Evolutionary conservation across 2,329 filamentous ascomycete species (phyloP), one percentile per base, ranked within the genome.

Genomic region (Trichoderma koningiopsis): DNA sequence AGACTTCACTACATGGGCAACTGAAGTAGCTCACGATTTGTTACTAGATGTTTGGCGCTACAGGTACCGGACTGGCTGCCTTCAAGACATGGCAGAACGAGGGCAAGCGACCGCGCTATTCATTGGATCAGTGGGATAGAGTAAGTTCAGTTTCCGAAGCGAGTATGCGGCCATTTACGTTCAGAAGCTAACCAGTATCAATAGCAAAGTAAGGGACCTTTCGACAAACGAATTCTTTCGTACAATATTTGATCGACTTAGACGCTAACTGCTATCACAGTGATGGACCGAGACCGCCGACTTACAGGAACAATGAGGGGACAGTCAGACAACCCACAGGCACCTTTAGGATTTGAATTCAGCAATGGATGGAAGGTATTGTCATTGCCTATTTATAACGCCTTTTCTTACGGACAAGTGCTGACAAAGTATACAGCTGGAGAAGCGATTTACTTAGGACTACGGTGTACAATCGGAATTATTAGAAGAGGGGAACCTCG

Each of bases 281-380:
- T 90, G 88, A 89, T 90, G 87, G 84, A 88, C 68, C 87, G 88
- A 74, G 88, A 90, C 74, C 82, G 84, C 71, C 84, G 88, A 76
- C 82, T 90, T 71, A 90, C 88, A 8, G 88, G 88, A 57, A 82
- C 79, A 58, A 74, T 88, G 71, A 83, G 88, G 77, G 88, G 88
- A 47, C 88, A 90, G 75, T 83, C 81, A 68, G 86, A 88, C 76
- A 81, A 80, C 31, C 78, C 86, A 53, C 77, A 81, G 72, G 88
- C 88, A 27, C 87, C 88, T 22, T 76, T 81, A 22, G 88, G 88
- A 47, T 90, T 87, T 77, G 88, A 89, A 74, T 74, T 89, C 71
- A 89, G 85, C 81, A 89, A 89, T 74, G 84, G 85, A 37, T 90
- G 88, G 88, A 88, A 83, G 81, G 88, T 89, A 84, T 84, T 24